Evolutionary conservation across 2,329 filamentous ascomycete species (phyloP).

Genomic region (Clonostachys chloroleuca): DNA sequence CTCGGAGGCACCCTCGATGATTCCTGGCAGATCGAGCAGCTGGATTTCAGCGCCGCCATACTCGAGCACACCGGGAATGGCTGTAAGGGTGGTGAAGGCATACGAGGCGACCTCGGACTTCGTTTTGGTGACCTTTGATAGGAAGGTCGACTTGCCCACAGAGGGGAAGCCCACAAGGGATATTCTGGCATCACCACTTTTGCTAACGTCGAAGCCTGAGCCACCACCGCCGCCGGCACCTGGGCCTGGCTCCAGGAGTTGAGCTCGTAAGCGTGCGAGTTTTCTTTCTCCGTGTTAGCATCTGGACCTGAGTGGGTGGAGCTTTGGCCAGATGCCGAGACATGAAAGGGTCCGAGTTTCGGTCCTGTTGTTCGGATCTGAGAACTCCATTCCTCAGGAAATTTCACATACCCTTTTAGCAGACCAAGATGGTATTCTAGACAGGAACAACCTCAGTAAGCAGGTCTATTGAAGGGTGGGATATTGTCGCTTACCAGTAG

Average conservation of each 20-base stretch:
- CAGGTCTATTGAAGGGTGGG: too few species aligned
- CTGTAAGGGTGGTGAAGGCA: conserved; percentile 94
- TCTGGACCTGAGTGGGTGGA: background rate
- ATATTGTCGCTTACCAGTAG: conserved; percentile 67
- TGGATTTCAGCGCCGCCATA: conserved; percentile 98
- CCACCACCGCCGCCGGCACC: conserved; percentile 76
- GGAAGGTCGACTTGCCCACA: conserved; percentile 95
- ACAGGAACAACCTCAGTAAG: conserved; percentile 1
- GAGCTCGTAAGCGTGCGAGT: conserved; percentile 88
- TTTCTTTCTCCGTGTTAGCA: conserved; percentile 54
- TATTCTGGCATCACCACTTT: conserved; percentile 94
- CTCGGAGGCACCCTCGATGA: conserved; percentile 94
- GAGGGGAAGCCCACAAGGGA: conserved; percentile 98
- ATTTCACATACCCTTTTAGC: conserved; percentile 74
- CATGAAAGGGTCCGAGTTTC: background rate
- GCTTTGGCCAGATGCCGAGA: background rate
- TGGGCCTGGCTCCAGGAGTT: conserved; percentile 84
- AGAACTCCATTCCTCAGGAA: background rate
- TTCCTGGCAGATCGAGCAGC: conserved; percentile 93
- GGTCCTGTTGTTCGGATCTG: too few species aligned
- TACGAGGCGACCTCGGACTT: conserved; percentile 95
- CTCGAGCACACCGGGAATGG: conserved; percentile 94
- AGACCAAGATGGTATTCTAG: conserved; percentile 97
- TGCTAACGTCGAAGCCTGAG: conserved; percentile 88
- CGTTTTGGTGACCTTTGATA: conserved; percentile 99